phyloP scores from a whole-genome alignment of 768 basidiomycete genomes.

The Mycena latifolia region DNA sequence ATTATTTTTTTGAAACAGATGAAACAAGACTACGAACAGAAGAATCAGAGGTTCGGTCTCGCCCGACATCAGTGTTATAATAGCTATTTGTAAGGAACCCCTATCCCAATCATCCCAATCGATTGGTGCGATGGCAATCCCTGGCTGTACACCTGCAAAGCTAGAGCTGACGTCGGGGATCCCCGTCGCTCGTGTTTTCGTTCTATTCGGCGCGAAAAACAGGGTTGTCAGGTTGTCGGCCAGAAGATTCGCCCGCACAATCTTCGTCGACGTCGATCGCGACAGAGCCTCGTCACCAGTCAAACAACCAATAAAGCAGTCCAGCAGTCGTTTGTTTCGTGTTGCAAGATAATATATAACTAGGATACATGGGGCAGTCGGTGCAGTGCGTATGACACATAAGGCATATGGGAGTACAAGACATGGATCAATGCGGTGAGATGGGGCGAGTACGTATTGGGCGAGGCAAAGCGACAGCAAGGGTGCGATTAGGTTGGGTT shows the following conservation, averaged over 20 bases:
- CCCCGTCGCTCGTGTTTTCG: no score
- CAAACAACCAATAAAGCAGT: conserved; percentile 28
- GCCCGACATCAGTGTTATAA: no score
- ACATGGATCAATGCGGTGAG: conserved; percentile 21
- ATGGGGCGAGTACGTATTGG: conserved; percentile 3
- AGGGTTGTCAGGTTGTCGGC: not conserved
- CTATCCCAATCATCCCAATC: no score
- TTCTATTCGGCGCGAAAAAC: no score
- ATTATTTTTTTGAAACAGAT: conserved; percentile 5
- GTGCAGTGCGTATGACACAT: no score
- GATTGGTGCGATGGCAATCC: no score
- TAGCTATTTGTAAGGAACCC: no score
- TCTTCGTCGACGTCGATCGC: not conserved
- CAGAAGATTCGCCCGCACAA: conserved; percentile 6
- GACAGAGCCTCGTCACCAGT: no score
- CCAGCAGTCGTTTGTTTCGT: no score
- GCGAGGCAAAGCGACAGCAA: conserved; percentile 24
- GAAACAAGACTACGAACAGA: conserved; percentile 2
- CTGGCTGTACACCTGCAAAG: no score
- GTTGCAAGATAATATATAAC: conserved; percentile 35
- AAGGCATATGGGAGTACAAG: conserved; percentile 18
- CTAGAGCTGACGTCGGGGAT: not conserved
- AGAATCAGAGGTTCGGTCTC: no score
- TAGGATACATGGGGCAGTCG: no score
- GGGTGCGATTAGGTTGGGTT: conserved; percentile 21